These are phyloP conservation scores for Xylaria sp. DNA, from an alignment of 2,329 filamentous ascomycete species.

Conservation along the genomic window DNA sequence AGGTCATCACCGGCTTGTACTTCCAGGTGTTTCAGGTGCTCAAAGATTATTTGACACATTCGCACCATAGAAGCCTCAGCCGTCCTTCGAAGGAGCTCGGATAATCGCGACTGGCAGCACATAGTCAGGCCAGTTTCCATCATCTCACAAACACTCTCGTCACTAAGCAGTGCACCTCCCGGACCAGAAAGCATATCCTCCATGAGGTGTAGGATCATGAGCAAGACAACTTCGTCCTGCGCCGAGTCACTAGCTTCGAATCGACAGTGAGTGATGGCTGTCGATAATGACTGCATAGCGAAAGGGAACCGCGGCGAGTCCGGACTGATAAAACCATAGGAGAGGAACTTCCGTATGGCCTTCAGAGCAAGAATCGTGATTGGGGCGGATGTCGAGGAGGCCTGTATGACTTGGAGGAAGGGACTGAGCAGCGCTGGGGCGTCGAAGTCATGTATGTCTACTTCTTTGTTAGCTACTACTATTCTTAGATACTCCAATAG, in stretches of 20 bases:
- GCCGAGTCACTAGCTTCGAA: conserved; percentile 97
- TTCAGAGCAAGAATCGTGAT: conserved; percentile 95
- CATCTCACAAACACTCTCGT: conserved; percentile 99
- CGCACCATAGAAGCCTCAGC: conserved; percentile 98
- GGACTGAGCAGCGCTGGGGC: conserved; percentile 89
- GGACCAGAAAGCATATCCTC: conserved; percentile 97
- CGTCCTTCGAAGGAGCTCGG: conserved; percentile 87
- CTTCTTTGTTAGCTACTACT: conserved; percentile 41
- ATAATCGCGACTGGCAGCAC: conserved; percentile 92
- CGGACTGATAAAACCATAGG: conserved; percentile 88
- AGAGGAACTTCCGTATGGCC: conserved; percentile 94
- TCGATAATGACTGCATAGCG: conserved; percentile 93
- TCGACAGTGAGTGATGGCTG: conserved; percentile 95
- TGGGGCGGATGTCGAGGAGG: conserved; percentile 92
- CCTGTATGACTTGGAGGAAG: conserved; percentile 95
- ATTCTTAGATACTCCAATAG: neutral
- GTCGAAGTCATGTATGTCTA: conserved; percentile 89
- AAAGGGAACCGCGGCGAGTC: conserved; percentile 87
- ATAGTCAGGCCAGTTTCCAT: conserved; percentile 98
- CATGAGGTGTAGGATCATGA: conserved; percentile 97
- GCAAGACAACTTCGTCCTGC: conserved; percentile 92
- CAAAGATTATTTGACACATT: conserved; percentile 99
- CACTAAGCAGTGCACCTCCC: conserved; percentile 90
- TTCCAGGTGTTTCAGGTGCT: conserved; percentile 87
- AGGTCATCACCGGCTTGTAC: conserved; percentile 75